phyloP scores from a whole-genome alignment of 2,329 filamentous ascomycete species.

The Celoporthe dispersa region DNA sequence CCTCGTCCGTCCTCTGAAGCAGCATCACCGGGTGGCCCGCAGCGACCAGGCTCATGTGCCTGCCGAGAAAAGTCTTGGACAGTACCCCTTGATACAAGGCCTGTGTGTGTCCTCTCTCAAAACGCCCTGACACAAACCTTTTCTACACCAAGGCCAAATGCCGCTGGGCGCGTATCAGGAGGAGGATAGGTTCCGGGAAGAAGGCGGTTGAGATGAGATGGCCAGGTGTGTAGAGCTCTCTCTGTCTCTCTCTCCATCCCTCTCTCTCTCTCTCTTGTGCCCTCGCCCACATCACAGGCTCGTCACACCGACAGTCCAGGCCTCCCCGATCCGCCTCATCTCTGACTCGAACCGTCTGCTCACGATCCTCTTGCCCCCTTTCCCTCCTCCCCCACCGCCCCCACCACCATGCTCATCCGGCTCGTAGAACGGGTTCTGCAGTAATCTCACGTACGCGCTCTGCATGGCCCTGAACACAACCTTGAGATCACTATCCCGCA shows the following conservation, averaged over 20 bases:
- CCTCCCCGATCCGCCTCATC: constrained; percentile 82
- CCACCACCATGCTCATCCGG: constrained; percentile 79
- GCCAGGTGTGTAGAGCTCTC: neutral
- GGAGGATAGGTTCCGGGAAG: neutral
- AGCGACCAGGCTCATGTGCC: neutral
- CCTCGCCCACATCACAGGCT: constrained; percentile 50
- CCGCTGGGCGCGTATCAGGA: neutral
- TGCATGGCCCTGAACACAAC: constrained; percentile 91
- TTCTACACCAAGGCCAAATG: neutral
- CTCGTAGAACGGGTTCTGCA: constrained; percentile 94
- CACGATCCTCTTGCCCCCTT: constrained; percentile 76
- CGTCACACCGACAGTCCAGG: constrained; percentile 76
- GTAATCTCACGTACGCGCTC: constrained; percentile 82
- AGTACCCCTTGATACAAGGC: neutral
- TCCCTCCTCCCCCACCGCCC: constrained; percentile 63
- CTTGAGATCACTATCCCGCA: constrained; percentile 87
- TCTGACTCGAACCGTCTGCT: constrained; percentile 82
- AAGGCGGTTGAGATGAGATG: neutral
- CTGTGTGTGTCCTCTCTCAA: neutral
- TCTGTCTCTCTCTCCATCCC: no score
- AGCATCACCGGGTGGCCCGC: neutral
- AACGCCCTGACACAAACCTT: neutral
- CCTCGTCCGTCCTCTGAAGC: neutral
- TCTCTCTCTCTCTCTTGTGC: neutral
- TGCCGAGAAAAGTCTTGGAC: neutral